These are phyloP conservation scores for Agaricus bisporus DNA, from an alignment of 768 basidiomycete species.

Conservation along the genomic window DNA sequence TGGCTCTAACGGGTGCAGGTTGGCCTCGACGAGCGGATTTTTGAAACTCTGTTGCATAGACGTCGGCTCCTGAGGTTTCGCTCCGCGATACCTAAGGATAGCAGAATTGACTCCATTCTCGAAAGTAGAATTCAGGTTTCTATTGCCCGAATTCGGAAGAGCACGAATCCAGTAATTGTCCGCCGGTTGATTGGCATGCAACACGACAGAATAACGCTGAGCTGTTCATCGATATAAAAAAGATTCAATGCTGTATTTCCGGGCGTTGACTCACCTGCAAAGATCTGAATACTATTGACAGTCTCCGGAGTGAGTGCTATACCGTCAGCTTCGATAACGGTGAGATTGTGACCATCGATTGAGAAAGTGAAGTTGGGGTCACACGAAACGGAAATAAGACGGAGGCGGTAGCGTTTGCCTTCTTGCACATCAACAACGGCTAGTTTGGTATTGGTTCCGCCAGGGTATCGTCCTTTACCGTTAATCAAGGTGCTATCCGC, in stretches of 20 bases:
- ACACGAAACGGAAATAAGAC: conserved; percentile 41
- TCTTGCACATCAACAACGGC: conserved; percentile 32
- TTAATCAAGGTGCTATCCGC: conserved; percentile 37
- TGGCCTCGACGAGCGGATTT: conserved; percentile 27
- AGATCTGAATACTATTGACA: conserved; percentile 37
- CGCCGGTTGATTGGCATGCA: conserved; percentile 34
- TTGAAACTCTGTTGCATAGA: conserved; percentile 12
- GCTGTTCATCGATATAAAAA: conserved; percentile 24
- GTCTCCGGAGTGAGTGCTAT: conserved; percentile 17
- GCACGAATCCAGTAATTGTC: conserved; percentile 53
- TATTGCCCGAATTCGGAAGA: conserved; percentile 17
- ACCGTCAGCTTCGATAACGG: conserved; percentile 37
- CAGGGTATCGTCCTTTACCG: conserved; percentile 34
- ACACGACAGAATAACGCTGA: conserved; percentile 34
- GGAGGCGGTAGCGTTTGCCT: conserved; percentile 44
- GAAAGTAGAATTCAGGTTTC: conserved; percentile 19
- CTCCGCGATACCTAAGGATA: conserved; percentile 42
- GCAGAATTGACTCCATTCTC: conserved; percentile 34
- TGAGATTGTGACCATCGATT: conserved; percentile 30
- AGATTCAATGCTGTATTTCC: conserved; percentile 23
- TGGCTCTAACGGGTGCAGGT: conserved; percentile 31
- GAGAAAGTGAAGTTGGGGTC: conserved; percentile 34
- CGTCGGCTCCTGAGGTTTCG: conserved; percentile 34
- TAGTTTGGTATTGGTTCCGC: conserved; percentile 27
- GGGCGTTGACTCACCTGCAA: conserved; percentile 34